These are phyloP conservation scores for Avicennia marina DNA, from an alignment of 257 asterid genomes.

Conservation along the genomic window DNA sequence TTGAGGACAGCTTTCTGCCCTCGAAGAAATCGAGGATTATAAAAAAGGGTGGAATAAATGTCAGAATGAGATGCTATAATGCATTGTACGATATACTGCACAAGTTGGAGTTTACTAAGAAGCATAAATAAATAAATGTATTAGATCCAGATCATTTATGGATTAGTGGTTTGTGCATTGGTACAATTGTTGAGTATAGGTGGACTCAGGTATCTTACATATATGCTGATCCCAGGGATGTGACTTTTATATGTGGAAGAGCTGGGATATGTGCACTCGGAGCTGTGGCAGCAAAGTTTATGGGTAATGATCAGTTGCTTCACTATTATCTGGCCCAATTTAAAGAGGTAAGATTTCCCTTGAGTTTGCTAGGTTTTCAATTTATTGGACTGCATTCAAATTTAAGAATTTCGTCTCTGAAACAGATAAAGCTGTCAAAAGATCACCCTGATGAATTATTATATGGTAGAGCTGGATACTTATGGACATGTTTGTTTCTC, in stretches of 20 bases:
- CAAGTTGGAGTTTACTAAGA: background rate
- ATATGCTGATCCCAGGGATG: slow-evolving; percentile 43
- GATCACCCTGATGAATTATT: slow-evolving; percentile 66
- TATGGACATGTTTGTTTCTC: slow-evolving; percentile 61
- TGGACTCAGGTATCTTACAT: background rate
- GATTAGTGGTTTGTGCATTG: background rate
- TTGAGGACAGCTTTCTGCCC: background rate
- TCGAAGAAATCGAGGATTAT: background rate
- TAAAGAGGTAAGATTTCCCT: slow-evolving; percentile 39
- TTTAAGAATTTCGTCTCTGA: slow-evolving; percentile 3
- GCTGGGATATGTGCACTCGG: slow-evolving; percentile 73
- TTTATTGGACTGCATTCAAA: background rate
- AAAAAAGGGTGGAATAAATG: background rate
- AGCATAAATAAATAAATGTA: background rate
- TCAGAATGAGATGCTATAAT: background rate
- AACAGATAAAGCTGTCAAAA: slow-evolving; percentile 49
- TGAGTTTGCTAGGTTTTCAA: background rate
- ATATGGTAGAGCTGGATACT: slow-evolving; percentile 69
- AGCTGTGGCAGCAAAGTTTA: slow-evolving; percentile 59
- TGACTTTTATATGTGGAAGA: slow-evolving; percentile 64
- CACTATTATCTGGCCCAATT: slow-evolving; percentile 44
- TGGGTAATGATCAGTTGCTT: slow-evolving; percentile 37
- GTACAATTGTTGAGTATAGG: background rate
- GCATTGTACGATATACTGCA: slow-evolving; percentile 1
- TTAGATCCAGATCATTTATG: background rate